phyloP scores from a whole-genome alignment of 108 stramenopile species.

The Skeletonema potamos region DNA sequence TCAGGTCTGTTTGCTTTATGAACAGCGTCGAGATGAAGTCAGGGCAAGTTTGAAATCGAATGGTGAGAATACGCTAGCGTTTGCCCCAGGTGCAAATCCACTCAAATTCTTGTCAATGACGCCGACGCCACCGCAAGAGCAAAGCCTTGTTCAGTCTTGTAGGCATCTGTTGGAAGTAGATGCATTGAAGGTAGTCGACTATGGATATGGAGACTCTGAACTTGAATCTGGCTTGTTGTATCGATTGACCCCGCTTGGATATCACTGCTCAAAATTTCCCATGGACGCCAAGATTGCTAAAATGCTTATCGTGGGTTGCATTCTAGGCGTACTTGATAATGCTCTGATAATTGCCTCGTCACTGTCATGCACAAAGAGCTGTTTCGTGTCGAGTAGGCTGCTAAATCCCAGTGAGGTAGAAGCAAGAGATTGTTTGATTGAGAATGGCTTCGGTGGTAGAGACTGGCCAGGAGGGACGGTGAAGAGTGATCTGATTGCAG shows the following conservation, averaged over 20 bases:
- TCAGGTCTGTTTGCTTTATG: slow-evolving; percentile 69
- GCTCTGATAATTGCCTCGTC: slow-evolving; percentile 72
- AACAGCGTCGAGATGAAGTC: slow-evolving; percentile 37
- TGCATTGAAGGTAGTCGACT: slow-evolving; percentile 45
- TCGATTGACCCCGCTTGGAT: slow-evolving; percentile 84
- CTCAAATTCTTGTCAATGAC: slow-evolving; percentile 69
- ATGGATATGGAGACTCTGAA: slow-evolving; percentile 12
- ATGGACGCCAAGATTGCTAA: slow-evolving; percentile 85
- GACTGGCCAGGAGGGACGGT: slow-evolving; percentile 54
- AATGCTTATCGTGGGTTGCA: slow-evolving; percentile 66
- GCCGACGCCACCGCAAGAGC: slow-evolving; percentile 76
- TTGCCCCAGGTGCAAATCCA: slow-evolving; percentile 23
- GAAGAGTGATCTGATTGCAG: slow-evolving; percentile 68
- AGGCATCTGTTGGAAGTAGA: slow-evolving; percentile 64
- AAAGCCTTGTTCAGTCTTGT: slow-evolving; percentile 54
- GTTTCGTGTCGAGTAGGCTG: slow-evolving; percentile 24
- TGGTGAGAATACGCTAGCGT: not conserved
- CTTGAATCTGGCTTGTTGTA: slow-evolving; percentile 10
- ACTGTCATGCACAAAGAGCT: slow-evolving; percentile 53
- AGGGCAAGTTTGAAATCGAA: not conserved
- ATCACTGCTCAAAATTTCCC: slow-evolving; percentile 81
- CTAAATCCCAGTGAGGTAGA: slow-evolving; percentile 8
- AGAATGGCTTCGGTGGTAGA: slow-evolving; percentile 63
- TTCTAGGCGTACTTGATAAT: slow-evolving; percentile 68
- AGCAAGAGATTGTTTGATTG: slow-evolving; percentile 45